Conservation (phyloP, 768 basidiomycete genomes). For the Tylopilus balloui region DNA sequence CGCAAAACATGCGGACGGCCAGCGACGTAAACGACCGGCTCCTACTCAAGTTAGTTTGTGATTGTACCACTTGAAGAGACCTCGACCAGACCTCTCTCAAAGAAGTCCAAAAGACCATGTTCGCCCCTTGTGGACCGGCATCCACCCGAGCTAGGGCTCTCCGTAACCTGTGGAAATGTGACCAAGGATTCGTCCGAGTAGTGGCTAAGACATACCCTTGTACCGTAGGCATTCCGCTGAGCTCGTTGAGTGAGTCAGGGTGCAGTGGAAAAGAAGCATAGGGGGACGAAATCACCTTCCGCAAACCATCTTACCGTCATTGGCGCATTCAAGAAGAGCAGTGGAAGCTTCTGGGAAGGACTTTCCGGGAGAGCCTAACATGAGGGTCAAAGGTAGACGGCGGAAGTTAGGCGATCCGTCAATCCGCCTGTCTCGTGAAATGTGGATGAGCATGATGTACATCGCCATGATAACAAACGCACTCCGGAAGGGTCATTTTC, state of each 20-base stretch:
- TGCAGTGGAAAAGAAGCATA: background rate
- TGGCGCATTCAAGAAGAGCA: slow-evolving; percentile 33
- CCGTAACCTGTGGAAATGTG: slow-evolving; percentile 50
- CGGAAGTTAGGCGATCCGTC: slow-evolving; percentile 96
- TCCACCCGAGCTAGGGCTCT: slow-evolving; percentile 74
- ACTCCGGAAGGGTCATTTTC: slow-evolving; percentile 96
- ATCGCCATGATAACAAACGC: slow-evolving; percentile 21
- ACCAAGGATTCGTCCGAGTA: background rate
- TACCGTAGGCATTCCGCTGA: slow-evolving; percentile 91
- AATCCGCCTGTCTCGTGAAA: slow-evolving; percentile 54
- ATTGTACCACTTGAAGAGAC: background rate
- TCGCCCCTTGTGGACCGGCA: slow-evolving; percentile 72
- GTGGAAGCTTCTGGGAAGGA: slow-evolving; percentile 30
- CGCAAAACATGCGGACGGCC: slow-evolving; percentile 89
- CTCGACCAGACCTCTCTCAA: slow-evolving; percentile 67
- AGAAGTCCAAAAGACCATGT: slow-evolving; percentile 90
- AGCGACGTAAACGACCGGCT: slow-evolving; percentile 88
- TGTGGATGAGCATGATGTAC: slow-evolving; percentile 1
- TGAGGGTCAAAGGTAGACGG: slow-evolving; percentile 61
- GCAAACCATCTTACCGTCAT: slow-evolving; percentile 62
- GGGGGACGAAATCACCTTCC: slow-evolving; percentile 53
- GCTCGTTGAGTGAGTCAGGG: slow-evolving; percentile 20
- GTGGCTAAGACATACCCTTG: slow-evolving; percentile 46
- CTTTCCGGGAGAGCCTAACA: slow-evolving; percentile 22
- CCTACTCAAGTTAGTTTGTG: slow-evolving; percentile 39